Percentiles rank a stretch among this genome's conserved stretches.
Conservation (phyloP, 1,284 basidiomycete genomes). For the Veloporphyrellus conicus region DNA sequence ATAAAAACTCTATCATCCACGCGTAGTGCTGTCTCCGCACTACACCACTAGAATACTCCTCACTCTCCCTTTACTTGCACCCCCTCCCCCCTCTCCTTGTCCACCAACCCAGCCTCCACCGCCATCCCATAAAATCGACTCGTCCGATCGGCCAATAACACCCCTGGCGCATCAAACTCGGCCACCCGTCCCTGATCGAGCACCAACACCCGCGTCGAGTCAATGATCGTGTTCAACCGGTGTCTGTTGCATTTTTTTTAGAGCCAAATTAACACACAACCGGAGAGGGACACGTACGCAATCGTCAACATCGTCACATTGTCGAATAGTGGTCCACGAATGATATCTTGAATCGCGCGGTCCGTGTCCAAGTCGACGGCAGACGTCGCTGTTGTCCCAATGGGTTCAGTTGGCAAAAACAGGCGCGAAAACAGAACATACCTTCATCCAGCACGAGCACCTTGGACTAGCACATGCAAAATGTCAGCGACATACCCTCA, state of each 20-base stretch:
- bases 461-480: slow-evolving; percentile 53
- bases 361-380: slow-evolving; percentile 91
- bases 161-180: slow-evolving; percentile 27
- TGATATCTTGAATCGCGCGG: slow-evolving; percentile 77
- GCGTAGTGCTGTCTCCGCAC: too few species aligned
- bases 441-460: slow-evolving; percentile 91
- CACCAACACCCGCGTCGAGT: slow-evolving; percentile 81
- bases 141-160: slow-evolving; percentile 21
- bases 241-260: slow-evolving; percentile 50
- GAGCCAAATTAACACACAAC: background rate
- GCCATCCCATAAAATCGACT: slow-evolving; percentile 33
- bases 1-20: too few species aligned
- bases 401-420: too few species aligned
- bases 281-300: slow-evolving; percentile 45
- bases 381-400: slow-evolving; percentile 70
- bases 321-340: slow-evolving; percentile 64
- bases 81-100: background rate
- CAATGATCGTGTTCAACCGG: slow-evolving; percentile 86
- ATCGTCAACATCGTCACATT: slow-evolving; percentile 81
- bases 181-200: slow-evolving; percentile 67
- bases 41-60: too few species aligned
- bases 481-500: background rate
- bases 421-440: slow-evolving; percentile 21
- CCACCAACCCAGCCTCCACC: slow-evolving; percentile 27
- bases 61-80: too few species aligned